Evolutionary conservation across 129 eudicot species (phyloP), one percentile per base, ranked within the genome.

Genomic region (Heracleum sosnowskyi): DNA sequence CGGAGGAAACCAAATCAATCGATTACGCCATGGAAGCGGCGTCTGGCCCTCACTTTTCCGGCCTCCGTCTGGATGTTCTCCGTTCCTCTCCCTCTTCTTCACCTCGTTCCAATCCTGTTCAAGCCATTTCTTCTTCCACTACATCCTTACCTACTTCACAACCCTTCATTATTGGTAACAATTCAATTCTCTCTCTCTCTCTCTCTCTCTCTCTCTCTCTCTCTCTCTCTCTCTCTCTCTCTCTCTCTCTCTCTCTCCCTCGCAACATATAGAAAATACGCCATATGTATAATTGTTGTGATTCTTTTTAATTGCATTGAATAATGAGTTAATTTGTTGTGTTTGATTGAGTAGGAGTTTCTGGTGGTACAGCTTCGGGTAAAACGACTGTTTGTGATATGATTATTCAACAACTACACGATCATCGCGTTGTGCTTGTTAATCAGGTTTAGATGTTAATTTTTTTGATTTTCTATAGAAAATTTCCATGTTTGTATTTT

Each of bases 351-450:
- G 34, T 79, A 93, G 98, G 98, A 83, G 98, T 93, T 80, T 93
- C 99, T 40, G 99, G 99, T 45, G 99, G 99, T 71, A 92, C 97
- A 22, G 99, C 99, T 29, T 96, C 99, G 15, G 99, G 99, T 64
- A 96, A 96, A 87, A 92, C 99, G 15, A 92, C 99, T 16, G 97
- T 96, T 13, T 96, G 99, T 74, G 99, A 96, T 74, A 92, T 96
- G 99, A 96, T 96, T 75, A 96, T 96, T 78, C 99, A 96, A 82
- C 99, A 96, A 46, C 99, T 96, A 81, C 99, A 96, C 73, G 99
- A 96, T 87, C 99, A 96, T 44, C 96, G 99, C 0, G 95, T 96
- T 70, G 99, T 96, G 82, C 97, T 96, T 45, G 97, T 96, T 79
- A 90, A 89, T 87, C 99, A 96, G 97, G 97, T 95, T n/a, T 57